Base-by-base conservation (phyloP, 2,329 filamentous ascomycete genomes). In the Botryotinia globosa region DNA sequence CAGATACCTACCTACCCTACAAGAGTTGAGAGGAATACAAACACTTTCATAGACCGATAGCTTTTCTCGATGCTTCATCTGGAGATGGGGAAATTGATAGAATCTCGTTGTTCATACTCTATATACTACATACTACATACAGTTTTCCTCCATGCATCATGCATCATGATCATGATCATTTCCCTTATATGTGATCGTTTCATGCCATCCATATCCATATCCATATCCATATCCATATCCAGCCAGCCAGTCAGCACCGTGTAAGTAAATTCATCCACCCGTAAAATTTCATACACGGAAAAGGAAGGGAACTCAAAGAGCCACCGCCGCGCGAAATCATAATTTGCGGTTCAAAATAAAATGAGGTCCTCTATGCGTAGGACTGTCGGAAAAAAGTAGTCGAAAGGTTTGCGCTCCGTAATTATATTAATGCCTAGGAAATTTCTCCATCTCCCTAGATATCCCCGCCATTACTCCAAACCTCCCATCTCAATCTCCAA, bases 261-360 rank as follows among this genome's bases (percentile, higher is more conserved):
- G 20, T 51, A 39, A 20, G 20, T 37, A 39, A n/a, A 8, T 37
- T 39, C 22, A 8, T 54, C 16, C 64, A 22, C 64, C 45, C 45
- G 18, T 39, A 29, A 29, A 29, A 32, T 20, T 14, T 54, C 45
- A 14, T 37, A 37, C 45, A 39, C 29, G 39, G 64, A 54, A 54
- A 66, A 39, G 64, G 45, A 51, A 66, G 54, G 63, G 7, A n/a
- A 39, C 54, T 29, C 64, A 66, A 39, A 66, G 29, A 54, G 22
- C 64, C 45, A 29, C 22, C 32, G 4, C 32, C 44, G 9, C 22
- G 32, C 8, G 4, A 39, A n/a, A 37, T 54, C 5, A 66, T 29
- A 10, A 39, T 12, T 20, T 9, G 37, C 45, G 7, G 22, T 66
- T 25, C 32, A 22, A 34, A 32, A 66, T 39, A 51, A 22, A 51